phyloP scores from a whole-genome alignment of 2,329 filamentous ascomycete species.

The Fusarium nisikadoi region DNA sequence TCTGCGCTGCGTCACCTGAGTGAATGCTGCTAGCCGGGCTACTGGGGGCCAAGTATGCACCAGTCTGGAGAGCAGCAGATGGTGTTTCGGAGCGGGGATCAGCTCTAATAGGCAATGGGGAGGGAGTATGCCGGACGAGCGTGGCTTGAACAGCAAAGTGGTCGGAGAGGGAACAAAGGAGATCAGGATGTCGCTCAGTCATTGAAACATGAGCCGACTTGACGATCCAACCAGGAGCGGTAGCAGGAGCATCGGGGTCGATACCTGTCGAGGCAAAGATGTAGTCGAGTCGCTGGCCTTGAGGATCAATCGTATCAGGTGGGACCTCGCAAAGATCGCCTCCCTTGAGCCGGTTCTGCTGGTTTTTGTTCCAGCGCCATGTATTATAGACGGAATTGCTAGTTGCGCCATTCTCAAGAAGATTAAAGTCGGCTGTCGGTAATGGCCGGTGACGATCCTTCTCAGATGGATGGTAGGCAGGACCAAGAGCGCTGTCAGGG shows the following conservation, averaged over 20 bases:
- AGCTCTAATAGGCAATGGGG: slow-evolving; percentile 25
- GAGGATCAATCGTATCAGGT: slow-evolving; percentile 73
- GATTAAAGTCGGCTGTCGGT: slow-evolving; percentile 81
- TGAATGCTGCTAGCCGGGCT: slow-evolving; percentile 40
- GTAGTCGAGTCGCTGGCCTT: slow-evolving; percentile 92
- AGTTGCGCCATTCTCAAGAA: slow-evolving; percentile 84
- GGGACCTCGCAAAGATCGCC: slow-evolving; percentile 68
- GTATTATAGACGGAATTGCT: slow-evolving; percentile 90
- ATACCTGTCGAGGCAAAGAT: slow-evolving; percentile 79
- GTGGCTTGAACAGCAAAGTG: slow-evolving; percentile 93
- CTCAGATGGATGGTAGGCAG: slow-evolving; percentile 74
- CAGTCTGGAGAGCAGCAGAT: slow-evolving; percentile 41
- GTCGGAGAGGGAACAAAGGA: slow-evolving; percentile 90
- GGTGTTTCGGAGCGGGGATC: slow-evolving; percentile 33
- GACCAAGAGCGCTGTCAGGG: slow-evolving; percentile 84
- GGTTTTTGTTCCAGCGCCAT: slow-evolving; percentile 85
- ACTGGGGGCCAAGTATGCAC: slow-evolving; percentile 41
- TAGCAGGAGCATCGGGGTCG: slow-evolving; percentile 46
- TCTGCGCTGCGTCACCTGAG: slow-evolving; percentile 32
- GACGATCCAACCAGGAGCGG: slow-evolving; percentile 71
- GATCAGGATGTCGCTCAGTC: slow-evolving; percentile 80
- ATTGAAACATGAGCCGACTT: slow-evolving; percentile 79
- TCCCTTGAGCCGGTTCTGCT: slow-evolving; percentile 73
- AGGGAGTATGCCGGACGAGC: slow-evolving; percentile 62
- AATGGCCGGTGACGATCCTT: slow-evolving; percentile 71